Evolutionary conservation across 2,329 filamentous ascomycete species (phyloP), one percentile per base, ranked within the genome.

Genomic region (Chaetomiaceae sp.): DNA sequence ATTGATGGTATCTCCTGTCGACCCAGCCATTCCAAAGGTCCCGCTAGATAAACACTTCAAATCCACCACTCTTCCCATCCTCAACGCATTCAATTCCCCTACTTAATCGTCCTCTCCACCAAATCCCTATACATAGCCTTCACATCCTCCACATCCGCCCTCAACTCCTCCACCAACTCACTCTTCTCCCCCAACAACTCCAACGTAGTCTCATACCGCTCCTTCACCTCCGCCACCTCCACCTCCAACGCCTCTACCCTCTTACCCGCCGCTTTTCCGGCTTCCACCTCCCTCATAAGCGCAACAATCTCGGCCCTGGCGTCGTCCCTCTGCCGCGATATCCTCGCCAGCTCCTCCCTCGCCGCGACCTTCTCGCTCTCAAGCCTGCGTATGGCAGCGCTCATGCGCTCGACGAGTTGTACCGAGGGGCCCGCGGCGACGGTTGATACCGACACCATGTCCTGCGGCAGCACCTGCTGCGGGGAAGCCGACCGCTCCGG

Each of bases 111-210:
- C 66, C 85, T 83, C 72, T 95, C 89, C 45, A 95, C 88, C 69
- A 99, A 72, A 67, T 97, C 92, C 61, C 90, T 83, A 74, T 97
- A 97, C 80, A 99, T 96, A 66, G 85, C 87, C 76, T 99, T 99
- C 68, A 99, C 79, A 75, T 99, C 94, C 60, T 84, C 78, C 49
- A 99, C 88, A 75, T 97, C 94, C 12, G 88, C 86, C 69, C 80
- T 84, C 61, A 99, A 75, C 76, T 99, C 94, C 66, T 96, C 91
- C 2, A 96, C 91, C 65, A 87, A 75, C 76, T 99, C 94, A 69
- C 90, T 96, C 81, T 96, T 96, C 80, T 99, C 94, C 1, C 94
- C 94, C 53, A 99, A 73, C 83, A 97, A 86, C 73, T 97, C 91
- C 49, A 99, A 76, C 55, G 90, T 95, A 14, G 91, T 94, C 67